Evolutionary conservation across 2,329 filamentous ascomycete genomes (phyloP), one percentile per base, ranked within the genome.

Genomic region (Dothidotthia symphoricarpi): DNA sequence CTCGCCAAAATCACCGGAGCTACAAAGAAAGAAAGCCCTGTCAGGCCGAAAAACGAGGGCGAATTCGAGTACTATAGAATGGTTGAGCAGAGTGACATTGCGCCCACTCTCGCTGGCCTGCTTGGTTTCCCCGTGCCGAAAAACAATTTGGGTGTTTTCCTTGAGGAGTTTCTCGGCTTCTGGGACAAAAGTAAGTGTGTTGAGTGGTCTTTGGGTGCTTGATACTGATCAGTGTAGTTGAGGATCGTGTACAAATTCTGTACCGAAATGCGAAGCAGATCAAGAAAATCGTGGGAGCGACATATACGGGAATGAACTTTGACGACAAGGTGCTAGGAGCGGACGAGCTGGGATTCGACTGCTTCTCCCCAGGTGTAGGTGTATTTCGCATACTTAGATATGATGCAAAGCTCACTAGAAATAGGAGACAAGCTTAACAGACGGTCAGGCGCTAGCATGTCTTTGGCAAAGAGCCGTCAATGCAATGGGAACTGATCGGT

Each of bases 61-160:
- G 83, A 93, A 45, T 95, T 95, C 51, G 79, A 86, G 43, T 97
- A 87, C 61, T 97, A 97, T 63, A 75, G 74, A 22, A 81, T 74
- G 37, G 80, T 97, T n/a, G 87, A 97, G 61, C 93, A 98, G 69
- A 95, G 89, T 1, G 94, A 98, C 66, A 78, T 98, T 42, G 88
- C 88, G 0, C 90, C 93, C 1, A 96, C 91, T 0, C 72, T 98
- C 15, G 89, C 87, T 9, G 88, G 84, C 1, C 71, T 98, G 19
- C 75, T 98, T 29, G 90, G 90, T 0, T 85, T 98, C 49, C 91
- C 93, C 0, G 76, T 94, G 1, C 87, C 93, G 0, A 81, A 83
- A 64, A 98, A 98, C 60, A 97, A 89, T 47, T 71, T 98, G 0
- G 93, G 93, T 1, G 82, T 89, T 1, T 83, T 96, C 44, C 88